Base-by-base conservation (phyloP, 768 basidiomycete species). In the Serendipita indica region DNA sequence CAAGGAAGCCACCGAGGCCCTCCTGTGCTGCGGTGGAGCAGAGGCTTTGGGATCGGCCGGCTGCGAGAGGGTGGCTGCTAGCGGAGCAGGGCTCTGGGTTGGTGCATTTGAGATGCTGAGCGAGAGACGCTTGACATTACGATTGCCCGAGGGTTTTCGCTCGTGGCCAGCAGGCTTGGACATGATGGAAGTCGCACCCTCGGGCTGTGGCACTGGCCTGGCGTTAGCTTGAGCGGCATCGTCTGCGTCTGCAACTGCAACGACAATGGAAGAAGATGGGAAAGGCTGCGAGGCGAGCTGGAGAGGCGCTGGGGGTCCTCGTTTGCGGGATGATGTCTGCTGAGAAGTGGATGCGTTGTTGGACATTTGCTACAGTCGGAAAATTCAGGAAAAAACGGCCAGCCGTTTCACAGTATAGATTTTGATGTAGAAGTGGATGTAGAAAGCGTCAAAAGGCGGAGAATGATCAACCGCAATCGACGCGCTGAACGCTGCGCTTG, bases 1-100 rank as follows among this genome's bases (percentile, higher is more conserved):
- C 27, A 88, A 79, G 10, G 88, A 90, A 54, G 83, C 73, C 60
- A 83, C 72, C 39, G 86, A 87, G 0, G 80, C 78, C n/a, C 88
- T 77, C 35, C 85, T 78, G 0, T 73, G 75, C 34, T 77, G 73
- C 33, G 72, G 65, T 22, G 66, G 45, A 12, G 20, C 22, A 28
- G 30, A n/a, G 20, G 22, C 49, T n/a, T 16, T 16, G 45, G 32
- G 49, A n/a, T 54, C 16, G 12, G 49, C 10, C 32, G 49, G 30
- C 22, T 16, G 32, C 22, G 49, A 33, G 22, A n/a, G 16, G 49
- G 49, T 28, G 22, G 10, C 49, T 16, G 49, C 10, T 22, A n/a
- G 4, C n/a, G 49, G 22, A 28, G 32, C 49, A 28, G 49, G 49
- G n/a, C 4, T 16, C 22, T 7, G 49, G 10, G 49, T 18, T 20